Evolutionary conservation across 2,329 filamentous ascomycete species (phyloP), one percentile per base, ranked within the genome.

Genomic region (Leptodontidium sp.): DNA sequence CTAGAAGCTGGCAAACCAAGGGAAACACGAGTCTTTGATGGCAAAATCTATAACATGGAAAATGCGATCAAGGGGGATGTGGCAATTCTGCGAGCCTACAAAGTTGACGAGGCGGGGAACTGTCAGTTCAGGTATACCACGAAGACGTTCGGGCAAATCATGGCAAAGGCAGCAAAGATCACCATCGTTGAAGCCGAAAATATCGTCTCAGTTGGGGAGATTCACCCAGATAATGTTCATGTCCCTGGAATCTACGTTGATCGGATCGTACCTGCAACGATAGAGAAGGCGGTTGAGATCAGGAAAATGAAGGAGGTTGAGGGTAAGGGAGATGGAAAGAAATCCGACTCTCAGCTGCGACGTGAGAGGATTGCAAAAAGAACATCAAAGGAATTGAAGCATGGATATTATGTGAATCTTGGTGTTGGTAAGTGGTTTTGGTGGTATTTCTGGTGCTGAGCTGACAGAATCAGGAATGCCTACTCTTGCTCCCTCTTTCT

Each of bases 131-230:
- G 91, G 78, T 91, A 80, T 79, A 91, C 91, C 0, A 93, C 91
- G 40, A 92, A 92, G 78, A 89, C 90, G 0, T 94, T 93, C 72
- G 91, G 89, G 1, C 86, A 88, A 6, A 85, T 93, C 71, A 93
- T 94, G 91, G 93, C 91, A 69, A 94, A 95, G 81, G 93, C 93
- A 0, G 93, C 92, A 0, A 87, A 86, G 59, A 77, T 92, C 49
- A 91, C 92, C 32, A 94, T 97, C 50, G 92, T 96, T 47, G 93
- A 97, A 78, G 93, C 93, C 1, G 93, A 97, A 76, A 86, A 95
- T 71, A 93, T 97, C 68, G 93, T 97, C 64, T 88, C 91, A 2
- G 80, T 89, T 1, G 93, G 93, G 29, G 87, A 88, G 1, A 90
- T 97, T 49, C 85, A 90, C 64, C 89, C 93, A 2, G 90, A 92